Evolutionary conservation across 257 asterid species (phyloP).

Genomic region (Jacaranda mimosifolia): DNA sequence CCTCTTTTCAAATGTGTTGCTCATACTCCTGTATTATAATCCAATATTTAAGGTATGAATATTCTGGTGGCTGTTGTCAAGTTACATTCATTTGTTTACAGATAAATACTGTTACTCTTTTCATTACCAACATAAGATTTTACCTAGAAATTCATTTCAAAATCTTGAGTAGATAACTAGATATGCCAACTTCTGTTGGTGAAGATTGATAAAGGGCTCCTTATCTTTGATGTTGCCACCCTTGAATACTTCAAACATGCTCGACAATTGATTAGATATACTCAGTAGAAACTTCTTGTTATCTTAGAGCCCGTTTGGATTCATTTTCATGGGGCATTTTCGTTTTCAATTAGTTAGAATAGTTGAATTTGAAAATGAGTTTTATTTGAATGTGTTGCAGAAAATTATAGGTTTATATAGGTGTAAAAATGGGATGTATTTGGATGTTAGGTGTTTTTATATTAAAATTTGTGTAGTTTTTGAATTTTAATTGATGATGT

Average conservation of each 20-base stretch:
- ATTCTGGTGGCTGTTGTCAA: neutral
- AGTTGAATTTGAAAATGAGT: too few relatives aligned
- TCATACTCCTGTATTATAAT: conserved; percentile 9
- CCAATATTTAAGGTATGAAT: conserved; percentile 14
- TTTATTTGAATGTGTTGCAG: too few relatives aligned
- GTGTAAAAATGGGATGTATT: too few relatives aligned
- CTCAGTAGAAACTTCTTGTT: too few relatives aligned
- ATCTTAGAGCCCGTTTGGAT: too few relatives aligned
- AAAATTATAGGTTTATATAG: too few relatives aligned
- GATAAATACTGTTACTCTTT: neutral
- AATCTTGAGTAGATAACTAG: neutral
- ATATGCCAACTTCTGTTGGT: neutral
- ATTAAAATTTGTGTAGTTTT: too few relatives aligned
- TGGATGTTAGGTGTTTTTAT: too few relatives aligned
- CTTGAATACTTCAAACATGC: conserved; percentile 9
- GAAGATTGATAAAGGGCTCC: neutral
- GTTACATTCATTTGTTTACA: neutral
- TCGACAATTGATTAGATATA: neutral
- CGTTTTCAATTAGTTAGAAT: too few relatives aligned
- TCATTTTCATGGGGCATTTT: too few relatives aligned
- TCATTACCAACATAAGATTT: neutral
- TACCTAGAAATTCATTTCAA: neutral
- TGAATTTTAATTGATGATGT: too few relatives aligned
- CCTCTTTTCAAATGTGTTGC: conserved; percentile 16
- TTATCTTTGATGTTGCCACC: neutral